Conservation (phyloP, 305 asterid species). For the Galium porrigens region DNA sequence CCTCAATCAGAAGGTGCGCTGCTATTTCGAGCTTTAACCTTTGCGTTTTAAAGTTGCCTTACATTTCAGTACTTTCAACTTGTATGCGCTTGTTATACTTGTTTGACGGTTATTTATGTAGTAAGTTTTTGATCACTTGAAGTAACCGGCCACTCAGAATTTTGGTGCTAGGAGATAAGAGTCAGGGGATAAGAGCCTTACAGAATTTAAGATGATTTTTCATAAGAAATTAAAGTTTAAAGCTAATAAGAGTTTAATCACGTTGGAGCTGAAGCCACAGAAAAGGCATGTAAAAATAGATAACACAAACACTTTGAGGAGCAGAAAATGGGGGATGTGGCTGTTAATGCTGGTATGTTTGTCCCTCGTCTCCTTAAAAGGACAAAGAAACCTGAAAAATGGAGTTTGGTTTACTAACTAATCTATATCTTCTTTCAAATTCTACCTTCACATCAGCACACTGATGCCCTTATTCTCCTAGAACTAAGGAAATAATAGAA, state of each 20-base stretch:
- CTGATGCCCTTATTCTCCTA: neutral
- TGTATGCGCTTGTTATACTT: neutral
- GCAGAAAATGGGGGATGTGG: neutral
- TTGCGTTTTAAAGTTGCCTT: neutral
- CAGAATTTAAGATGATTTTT: no score
- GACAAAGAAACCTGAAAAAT: neutral
- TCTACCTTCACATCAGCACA: neutral
- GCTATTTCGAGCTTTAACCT: neutral
- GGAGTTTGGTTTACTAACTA: neutral
- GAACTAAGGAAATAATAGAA: neutral
- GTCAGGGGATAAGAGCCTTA: neutral
- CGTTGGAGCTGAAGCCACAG: neutral
- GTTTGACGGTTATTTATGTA: neutral
- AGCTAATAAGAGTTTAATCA: neutral
- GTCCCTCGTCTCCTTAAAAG: neutral
- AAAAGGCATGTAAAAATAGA: neutral
- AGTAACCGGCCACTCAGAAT: no score
- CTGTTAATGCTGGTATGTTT: neutral
- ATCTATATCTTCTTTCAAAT: neutral
- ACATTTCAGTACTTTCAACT: neutral
- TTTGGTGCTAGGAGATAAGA: neutral
- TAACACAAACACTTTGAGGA: neutral
- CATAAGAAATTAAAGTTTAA: neutral
- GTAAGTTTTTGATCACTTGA: neutral
- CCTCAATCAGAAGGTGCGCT: constrained; percentile 66